A percentile compares a stretch with the other conserved stretches of the same genome.
Conservation (phyloP, 768 basidiomycete genomes). For the Russula ochroleuca region DNA sequence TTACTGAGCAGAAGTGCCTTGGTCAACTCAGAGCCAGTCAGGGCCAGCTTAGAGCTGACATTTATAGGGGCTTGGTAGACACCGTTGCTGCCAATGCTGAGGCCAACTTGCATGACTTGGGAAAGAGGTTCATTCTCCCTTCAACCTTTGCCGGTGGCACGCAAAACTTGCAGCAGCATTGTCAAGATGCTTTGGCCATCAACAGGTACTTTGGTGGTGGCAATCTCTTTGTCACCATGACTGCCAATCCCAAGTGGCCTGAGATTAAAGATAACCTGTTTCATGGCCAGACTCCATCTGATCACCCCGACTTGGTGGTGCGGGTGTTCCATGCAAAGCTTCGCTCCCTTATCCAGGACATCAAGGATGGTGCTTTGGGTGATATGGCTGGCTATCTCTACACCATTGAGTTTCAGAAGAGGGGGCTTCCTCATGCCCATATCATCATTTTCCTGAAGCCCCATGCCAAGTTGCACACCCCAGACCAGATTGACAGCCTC, state of each 20-base stretch:
- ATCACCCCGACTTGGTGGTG: neutral
- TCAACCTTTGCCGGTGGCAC: no score
- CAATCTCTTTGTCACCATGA: constrained; percentile 41
- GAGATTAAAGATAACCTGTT: constrained; percentile 23
- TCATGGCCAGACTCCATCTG: constrained; percentile 30
- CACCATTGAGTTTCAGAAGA: neutral
- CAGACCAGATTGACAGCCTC: neutral
- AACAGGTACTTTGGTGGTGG: neutral
- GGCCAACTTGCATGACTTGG: no score
- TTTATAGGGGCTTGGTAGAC: no score
- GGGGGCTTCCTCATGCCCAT: neutral
- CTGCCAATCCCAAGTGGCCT: constrained; percentile 48
- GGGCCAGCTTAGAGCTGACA: no score
- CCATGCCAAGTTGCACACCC: neutral
- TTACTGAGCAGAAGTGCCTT: no score
- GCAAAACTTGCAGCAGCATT: no score
- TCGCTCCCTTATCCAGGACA: neutral
- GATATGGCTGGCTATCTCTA: neutral
- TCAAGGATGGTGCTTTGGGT: neutral
- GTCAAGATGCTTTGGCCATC: constrained; percentile 2
- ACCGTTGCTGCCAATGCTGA: no score
- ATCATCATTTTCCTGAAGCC: neutral
- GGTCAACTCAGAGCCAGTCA: no score
- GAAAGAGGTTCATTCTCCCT: no score
- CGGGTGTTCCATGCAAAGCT: neutral